Percentiles rank a stretch among this genome's conserved stretches.
These are phyloP conservation scores for Fusarium austroafricanum DNA, from an alignment of 2,329 filamentous ascomycete genomes.

Conservation along the genomic window DNA sequence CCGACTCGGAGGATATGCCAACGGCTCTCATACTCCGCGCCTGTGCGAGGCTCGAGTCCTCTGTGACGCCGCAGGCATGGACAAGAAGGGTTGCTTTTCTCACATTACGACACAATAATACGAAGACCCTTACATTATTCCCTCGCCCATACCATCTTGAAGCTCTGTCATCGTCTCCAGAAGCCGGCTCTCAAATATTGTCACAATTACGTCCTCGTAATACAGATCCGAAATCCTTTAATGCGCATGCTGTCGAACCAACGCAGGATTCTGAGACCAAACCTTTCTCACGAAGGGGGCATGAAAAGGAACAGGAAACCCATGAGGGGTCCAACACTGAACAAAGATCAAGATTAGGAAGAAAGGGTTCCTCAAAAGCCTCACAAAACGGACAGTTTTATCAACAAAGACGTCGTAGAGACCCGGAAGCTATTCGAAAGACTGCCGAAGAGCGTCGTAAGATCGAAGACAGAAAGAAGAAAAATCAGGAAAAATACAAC, in stretches of 20 bases:
- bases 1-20: conserved; percentile 43
- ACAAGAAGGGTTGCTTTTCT: conserved; percentile 31
- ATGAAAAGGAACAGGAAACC: neutral
- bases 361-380: neutral
- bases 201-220: conserved; percentile 33
- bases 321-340: neutral
- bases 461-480: conserved; percentile 1
- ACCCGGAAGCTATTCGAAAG: conserved; percentile 6
- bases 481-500: conserved; percentile 22
- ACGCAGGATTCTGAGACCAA: neutral
- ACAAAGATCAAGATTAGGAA: neutral
- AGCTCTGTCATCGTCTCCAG: neutral
- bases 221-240: conserved; percentile 8
- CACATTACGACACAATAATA: conserved; percentile 19
- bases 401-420: neutral
- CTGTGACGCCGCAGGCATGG: conserved; percentile 28
- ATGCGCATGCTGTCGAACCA: neutral
- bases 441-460: conserved; percentile 6
- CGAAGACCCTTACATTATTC: conserved; percentile 6
- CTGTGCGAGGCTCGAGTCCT: conserved; percentile 40
- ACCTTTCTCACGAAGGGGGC: neutral
- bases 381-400: neutral
- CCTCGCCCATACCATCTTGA: conserved; percentile 26
- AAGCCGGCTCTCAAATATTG: conserved; percentile 24
- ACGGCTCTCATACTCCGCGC: conserved; percentile 42